Evolutionary conservation across 345 rosid species (phyloP).

Genomic region (Lumnitzera littorea): DNA sequence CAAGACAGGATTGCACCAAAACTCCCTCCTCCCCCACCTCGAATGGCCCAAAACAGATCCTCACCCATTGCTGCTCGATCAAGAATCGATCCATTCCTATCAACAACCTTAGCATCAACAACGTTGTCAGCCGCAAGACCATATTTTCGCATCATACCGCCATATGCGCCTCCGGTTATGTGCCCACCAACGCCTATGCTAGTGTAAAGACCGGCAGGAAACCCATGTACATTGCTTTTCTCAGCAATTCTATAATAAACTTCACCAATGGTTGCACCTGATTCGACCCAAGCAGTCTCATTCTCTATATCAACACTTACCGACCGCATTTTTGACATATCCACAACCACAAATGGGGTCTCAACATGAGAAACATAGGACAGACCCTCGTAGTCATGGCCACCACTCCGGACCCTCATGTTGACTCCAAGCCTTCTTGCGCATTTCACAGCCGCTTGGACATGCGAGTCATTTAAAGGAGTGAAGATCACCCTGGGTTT

Average conservation of each 20-base stretch:
- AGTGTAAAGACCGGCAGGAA: constrained; percentile 23
- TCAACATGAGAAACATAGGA: constrained; percentile 9
- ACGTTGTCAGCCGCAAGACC: constrained; percentile 15
- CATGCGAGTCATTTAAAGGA: constrained; percentile 26
- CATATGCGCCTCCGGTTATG: constrained; percentile 14
- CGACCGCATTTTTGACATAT: too few species aligned
- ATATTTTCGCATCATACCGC: constrained; percentile 17
- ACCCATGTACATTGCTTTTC: constrained; percentile 9
- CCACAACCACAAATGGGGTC: too few species aligned
- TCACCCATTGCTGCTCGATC: constrained; percentile 10
- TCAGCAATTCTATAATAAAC: constrained; percentile 19
- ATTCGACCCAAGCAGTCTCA: constrained; percentile 3
- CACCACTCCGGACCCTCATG: constrained; percentile 38
- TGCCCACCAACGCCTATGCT: constrained; percentile 23
- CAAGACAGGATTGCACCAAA: constrained; percentile 15
- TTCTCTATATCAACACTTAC: too few species aligned
- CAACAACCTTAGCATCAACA: constrained; percentile 9
- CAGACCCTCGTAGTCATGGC: constrained; percentile 54
- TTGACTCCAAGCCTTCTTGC: constrained; percentile 21
- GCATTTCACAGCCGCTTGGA: constrained; percentile 30
- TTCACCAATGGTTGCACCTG: constrained; percentile 32
- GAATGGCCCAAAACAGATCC: constrained; percentile 15
- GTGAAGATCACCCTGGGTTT: constrained; percentile 24
- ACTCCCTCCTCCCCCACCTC: constrained; percentile 20
- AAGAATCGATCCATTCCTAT: constrained; percentile 6